Evolutionary conservation across 148 eudicot genomes (phyloP).

Genomic region (Rhododendron simsii): DNA sequence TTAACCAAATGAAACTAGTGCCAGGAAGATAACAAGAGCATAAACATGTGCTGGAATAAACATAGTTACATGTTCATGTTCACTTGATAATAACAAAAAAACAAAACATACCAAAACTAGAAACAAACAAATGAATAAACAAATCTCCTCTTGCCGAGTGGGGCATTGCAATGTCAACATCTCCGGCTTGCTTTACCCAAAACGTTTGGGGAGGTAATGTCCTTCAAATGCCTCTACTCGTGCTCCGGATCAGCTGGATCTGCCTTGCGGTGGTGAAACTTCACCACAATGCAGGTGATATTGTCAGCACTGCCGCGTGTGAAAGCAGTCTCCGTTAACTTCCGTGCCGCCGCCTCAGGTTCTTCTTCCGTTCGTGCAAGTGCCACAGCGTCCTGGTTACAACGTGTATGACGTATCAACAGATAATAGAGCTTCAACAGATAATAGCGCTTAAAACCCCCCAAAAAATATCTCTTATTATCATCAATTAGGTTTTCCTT

Average conservation of each 20-base stretch:
- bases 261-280: slow-evolving; percentile 46
- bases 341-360: slow-evolving; percentile 82
- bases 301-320: slow-evolving; percentile 90
- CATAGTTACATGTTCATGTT: slow-evolving; percentile 4
- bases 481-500: not conserved
- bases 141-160: slow-evolving; percentile 19
- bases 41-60: not conserved
- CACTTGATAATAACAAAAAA: not conserved
- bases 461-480: not conserved
- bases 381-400: slow-evolving; percentile 77
- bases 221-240: not conserved
- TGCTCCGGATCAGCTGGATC: slow-evolving; percentile 7
- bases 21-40: not conserved
- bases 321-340: slow-evolving; percentile 86
- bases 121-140: slow-evolving; percentile 30
- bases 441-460: not conserved
- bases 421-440: not conserved
- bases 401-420: not conserved
- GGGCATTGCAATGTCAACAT: slow-evolving; percentile 8
- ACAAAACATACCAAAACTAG: not conserved
- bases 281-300: slow-evolving; percentile 91
- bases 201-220: not conserved
- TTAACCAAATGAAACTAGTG: not conserved
- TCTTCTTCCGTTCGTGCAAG: slow-evolving; percentile 76
- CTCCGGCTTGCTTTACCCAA: not conserved